Conservation (phyloP, 495 filamentous ascomycete genomes). For the Podospora appendiculata region DNA sequence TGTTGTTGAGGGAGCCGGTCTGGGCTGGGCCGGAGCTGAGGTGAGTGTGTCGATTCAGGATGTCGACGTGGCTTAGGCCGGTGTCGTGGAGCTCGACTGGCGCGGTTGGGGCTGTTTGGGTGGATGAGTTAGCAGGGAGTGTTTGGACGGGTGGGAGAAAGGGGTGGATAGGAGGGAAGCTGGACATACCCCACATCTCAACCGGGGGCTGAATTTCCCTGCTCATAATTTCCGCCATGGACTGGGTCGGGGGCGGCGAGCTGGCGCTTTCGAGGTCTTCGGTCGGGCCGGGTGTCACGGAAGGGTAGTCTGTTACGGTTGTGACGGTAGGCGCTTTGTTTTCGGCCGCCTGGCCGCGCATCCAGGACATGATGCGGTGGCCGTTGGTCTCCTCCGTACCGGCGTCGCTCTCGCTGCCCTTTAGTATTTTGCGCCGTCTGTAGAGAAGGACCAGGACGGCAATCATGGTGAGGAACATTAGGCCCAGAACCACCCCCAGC, state of each 20-base stretch:
- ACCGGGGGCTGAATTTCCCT: constrained; percentile 22
- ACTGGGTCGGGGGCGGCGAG: constrained; percentile 8
- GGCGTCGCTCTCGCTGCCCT: constrained; percentile 26
- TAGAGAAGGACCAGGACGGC: constrained; percentile 47
- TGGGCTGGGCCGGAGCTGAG: constrained; percentile 4
- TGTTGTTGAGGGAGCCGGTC: constrained; percentile 9
- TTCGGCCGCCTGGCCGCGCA: constrained; percentile 26
- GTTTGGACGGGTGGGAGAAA: background rate
- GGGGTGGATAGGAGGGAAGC: background rate
- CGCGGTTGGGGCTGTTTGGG: constrained; percentile 20
- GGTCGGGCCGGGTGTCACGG: background rate
- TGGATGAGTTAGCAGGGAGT: constrained; percentile 2
- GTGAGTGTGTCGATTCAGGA: constrained; percentile 20
- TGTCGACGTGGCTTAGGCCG: constrained; percentile 13
- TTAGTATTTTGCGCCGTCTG: constrained; percentile 37
- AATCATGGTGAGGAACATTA: constrained; percentile 49
- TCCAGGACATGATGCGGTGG: constrained; percentile 36
- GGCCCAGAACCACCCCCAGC: constrained; percentile 57
- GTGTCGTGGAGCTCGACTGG: constrained; percentile 28
- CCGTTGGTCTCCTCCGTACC: constrained; percentile 37
- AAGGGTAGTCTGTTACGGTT: constrained; percentile 6
- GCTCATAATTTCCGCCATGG: constrained; percentile 30
- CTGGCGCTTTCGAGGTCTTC: constrained; percentile 19
- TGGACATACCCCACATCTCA: constrained; percentile 37
- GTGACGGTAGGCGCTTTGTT: constrained; percentile 40